Base-by-base conservation (phyloP, 225 moss, liverwort and hornwort genomes). In the Physcomitrium patens region DNA sequence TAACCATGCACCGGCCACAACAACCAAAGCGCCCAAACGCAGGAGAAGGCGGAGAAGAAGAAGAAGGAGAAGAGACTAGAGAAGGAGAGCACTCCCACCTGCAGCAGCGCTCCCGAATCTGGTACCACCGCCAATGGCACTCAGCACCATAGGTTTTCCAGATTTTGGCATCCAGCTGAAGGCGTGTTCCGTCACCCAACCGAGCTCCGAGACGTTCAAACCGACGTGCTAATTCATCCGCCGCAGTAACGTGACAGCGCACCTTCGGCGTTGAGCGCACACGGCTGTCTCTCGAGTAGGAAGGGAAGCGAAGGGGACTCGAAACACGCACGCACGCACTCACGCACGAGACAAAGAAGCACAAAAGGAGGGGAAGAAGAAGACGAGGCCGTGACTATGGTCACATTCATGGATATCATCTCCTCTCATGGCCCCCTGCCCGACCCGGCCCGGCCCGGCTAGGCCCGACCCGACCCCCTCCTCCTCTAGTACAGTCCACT, bases 361-460 rank as follows among this genome's bases (percentile, higher is more conserved):
- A n/a, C n/a, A n/a, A n/a, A n/a, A n/a, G n/a, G n/a, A n/a, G n/a
- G n/a, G n/a, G n/a, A n/a, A n/a, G n/a, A n/a, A n/a, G n/a, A 68
- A 49, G 84, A 85, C 81, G 72, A 75, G 81, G 84, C 81, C 80
- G 67, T 74, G 77, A 74, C 80, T 77, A 78, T 74, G 80, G 84
- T 60, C 61, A n/a, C n/a, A n/a, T n/a, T n/a, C n/a, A 70, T 70
- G 80, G 84, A 77, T 77, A 84, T 84, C 31, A 37, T 4, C 31
- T 7, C 31, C 31, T 24, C 1, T 24, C 24, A 1, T 24, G 31
- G 1, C 31, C 31, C 31, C 5, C 31, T 4, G 2, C 31, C 31
- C 31, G 31, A 1, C 31, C 31, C 2, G 31, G 0, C 31, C 31
- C 31, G 31, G 4, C 31, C 31, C 31, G 31, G 4, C 31, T 3